Base-by-base conservation (phyloP, 345 rosid genomes). In the Noccaea caerulescens region DNA sequence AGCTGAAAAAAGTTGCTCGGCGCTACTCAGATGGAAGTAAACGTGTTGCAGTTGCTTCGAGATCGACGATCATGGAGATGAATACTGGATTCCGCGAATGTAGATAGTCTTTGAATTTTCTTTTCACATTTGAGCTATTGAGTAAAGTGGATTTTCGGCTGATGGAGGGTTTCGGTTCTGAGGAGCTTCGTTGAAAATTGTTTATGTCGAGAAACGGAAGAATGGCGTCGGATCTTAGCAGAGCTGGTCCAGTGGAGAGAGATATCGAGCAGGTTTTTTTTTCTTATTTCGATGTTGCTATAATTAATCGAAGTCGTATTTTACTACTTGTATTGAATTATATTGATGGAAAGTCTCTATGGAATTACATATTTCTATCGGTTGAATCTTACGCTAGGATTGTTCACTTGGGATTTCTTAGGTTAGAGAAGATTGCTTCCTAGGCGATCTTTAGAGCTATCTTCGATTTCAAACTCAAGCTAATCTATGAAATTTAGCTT, bases 221-320 rank as follows among this genome's bases (percentile, higher is more conserved):
- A 79, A 89, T 94, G 98, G 88, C 96, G 50, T 84, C 91, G 82
- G 98, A 92, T 89, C 97, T 92, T 81, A 83, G 87, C 73, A 84
- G 97, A 80, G 82, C 82, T 6, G 98, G 84, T 44, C 83, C 92
- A 6, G 86, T 89, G 4, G 99, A 89, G 81, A 84, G 99, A 65
- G 97, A 94, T 81, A 78, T 82, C 59, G 99, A 94, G 79, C 99
- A 92, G 99, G 99, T 94, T 77, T 0, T 10, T 72, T 0, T 10
- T 72, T 59, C 18, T 34, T 20, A 33, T 33, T 7, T 60, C 47
- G 10, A 44, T 64, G 42, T 63, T 49, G 63, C 46, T 63, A 8
- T 44, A 14, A 2, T 37, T 47, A 55, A 25, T 46, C 57, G 13
- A 41, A 41, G 6, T 41, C n/a, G 4, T 42, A 10, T 3, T 6